phyloP scores from a whole-genome alignment of 169 alveolate genomes.

The Blepharisma undulans region DNA sequence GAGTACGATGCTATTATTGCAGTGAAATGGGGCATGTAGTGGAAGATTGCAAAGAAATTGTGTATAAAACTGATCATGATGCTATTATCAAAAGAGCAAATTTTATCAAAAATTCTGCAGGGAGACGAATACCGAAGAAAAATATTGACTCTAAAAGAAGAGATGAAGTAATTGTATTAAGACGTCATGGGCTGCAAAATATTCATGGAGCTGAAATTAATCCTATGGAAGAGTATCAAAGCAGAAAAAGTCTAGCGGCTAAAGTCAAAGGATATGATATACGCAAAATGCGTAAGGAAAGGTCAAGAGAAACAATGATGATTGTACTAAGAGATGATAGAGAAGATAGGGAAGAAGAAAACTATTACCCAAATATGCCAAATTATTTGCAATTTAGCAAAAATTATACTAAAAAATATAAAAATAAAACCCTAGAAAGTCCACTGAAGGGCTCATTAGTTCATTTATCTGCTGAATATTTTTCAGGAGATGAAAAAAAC shows the following conservation, averaged over 20 bases:
- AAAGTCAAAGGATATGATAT: not conserved
- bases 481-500: not conserved
- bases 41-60: not conserved
- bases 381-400: not conserved
- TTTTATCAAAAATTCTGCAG: not conserved
- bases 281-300: not conserved
- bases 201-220: not conserved
- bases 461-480: not conserved
- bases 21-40: slow-evolving; percentile 1
- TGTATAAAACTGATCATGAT: not conserved
- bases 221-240: not conserved
- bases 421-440: not conserved
- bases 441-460: not conserved
- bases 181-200: not conserved
- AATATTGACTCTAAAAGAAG: not conserved
- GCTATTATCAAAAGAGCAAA: not conserved
- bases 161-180: not conserved
- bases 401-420: not conserved
- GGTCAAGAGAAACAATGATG: not conserved
- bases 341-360: not conserved
- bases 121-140: not conserved
- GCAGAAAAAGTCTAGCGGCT: not conserved
- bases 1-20: slow-evolving; percentile 25
- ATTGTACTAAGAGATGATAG: not conserved
- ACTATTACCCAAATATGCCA: not conserved